phyloP scores from a whole-genome alignment of 2,329 filamentous ascomycete species.

The Scolecobasidium constrictum region DNA sequence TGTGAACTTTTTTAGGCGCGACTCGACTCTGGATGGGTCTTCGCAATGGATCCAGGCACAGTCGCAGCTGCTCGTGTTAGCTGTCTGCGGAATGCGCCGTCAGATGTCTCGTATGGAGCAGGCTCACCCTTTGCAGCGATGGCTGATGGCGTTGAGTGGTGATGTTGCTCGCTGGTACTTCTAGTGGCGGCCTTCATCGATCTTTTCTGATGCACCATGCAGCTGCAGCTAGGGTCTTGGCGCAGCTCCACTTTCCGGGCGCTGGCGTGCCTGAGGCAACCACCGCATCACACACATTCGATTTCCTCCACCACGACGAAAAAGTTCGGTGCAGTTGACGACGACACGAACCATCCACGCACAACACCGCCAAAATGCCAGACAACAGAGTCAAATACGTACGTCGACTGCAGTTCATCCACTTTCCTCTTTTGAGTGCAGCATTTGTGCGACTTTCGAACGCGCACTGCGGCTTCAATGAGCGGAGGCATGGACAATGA shows the following conservation, averaged over 20 bases:
- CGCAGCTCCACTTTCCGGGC: too few species aligned
- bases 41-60: background rate
- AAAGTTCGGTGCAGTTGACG: slow-evolving; percentile 1
- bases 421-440: background rate
- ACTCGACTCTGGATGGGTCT: background rate
- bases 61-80: background rate
- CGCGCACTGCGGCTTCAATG: background rate
- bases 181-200: too few species aligned
- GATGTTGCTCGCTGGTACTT: too few species aligned
- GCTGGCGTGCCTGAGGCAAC: too few species aligned
- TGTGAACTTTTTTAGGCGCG: background rate
- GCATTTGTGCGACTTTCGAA: background rate
- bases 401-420: background rate
- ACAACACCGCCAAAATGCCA: slow-evolving; percentile 8
- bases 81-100: background rate
- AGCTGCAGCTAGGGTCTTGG: too few species aligned
- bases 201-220: too few species aligned
- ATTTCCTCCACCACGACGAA: background rate
- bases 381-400: slow-evolving; percentile 10
- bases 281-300: background rate
- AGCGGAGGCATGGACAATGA: too few species aligned
- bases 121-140: background rate
- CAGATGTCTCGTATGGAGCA: background rate
- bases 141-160: background rate
- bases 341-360: slow-evolving; percentile 4